Evolutionary conservation across 257 asterid species (phyloP).

Genomic region (Nicotiana sylvestris): DNA sequence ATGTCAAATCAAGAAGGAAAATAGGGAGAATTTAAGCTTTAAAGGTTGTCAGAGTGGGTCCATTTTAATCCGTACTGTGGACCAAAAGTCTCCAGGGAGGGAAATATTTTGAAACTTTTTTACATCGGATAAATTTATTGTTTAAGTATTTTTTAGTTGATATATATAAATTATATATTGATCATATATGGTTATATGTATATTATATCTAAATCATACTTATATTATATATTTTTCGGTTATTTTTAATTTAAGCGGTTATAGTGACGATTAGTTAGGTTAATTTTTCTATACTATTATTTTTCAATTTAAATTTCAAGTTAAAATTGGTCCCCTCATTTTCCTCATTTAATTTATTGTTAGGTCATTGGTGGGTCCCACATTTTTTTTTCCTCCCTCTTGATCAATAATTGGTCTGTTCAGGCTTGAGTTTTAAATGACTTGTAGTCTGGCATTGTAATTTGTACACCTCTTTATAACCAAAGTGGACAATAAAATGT

Average conservation of each 20-base stretch:
- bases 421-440: slow-evolving; percentile 9
- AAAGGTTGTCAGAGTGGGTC: neutral
- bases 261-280: too few relatives aligned
- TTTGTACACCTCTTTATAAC: neutral
- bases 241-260: too few relatives aligned
- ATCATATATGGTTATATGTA: too few relatives aligned
- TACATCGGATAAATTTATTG: neutral
- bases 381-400: neutral
- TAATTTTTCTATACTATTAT: neutral
- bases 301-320: neutral
- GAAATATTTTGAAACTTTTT: neutral
- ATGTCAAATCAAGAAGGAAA: neutral
- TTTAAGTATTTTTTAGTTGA: too few relatives aligned
- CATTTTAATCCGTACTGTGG: neutral
- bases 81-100: neutral
- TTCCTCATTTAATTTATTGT: neutral
- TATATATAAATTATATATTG: too few relatives aligned
- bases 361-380: slow-evolving; percentile 1
- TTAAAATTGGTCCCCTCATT: neutral
- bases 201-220: too few relatives aligned
- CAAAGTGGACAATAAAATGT: neutral
- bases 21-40: neutral
- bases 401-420: neutral
- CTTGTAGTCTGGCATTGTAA: neutral
- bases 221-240: too few relatives aligned